phyloP scores from a whole-genome alignment of 2,329 filamentous ascomycete genomes.

The Aspergillus texensis region DNA sequence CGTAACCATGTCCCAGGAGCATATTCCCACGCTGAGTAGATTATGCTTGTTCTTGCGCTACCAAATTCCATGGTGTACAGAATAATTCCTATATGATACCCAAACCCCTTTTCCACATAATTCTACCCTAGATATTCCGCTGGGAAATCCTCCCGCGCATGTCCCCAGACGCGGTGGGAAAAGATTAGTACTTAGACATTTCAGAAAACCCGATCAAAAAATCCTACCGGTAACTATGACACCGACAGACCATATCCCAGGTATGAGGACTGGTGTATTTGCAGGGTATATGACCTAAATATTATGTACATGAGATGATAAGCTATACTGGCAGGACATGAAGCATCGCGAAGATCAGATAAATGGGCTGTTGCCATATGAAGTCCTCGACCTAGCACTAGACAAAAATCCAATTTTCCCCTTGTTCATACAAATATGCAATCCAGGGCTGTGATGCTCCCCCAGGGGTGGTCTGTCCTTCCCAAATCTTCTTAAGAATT shows the following conservation, averaged over 20 bases:
- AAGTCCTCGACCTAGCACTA: accelerated
- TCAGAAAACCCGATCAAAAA: too few species aligned
- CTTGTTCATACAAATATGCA: neutral
- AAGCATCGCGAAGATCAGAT: accelerated
- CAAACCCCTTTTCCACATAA: too few species aligned
- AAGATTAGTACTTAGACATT: too few species aligned
- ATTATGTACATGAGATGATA: neutral
- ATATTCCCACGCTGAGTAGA: too few species aligned
- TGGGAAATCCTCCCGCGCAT: too few species aligned
- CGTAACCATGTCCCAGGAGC: too few species aligned
- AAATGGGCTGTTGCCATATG: neutral
- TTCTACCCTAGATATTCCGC: too few species aligned
- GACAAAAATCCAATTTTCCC: neutral
- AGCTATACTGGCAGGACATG: accelerated
- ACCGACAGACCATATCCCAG: neutral
- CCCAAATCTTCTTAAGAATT: neutral
- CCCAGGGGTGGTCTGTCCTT: neutral
- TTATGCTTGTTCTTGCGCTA: too few species aligned
- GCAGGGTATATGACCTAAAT: accelerated
- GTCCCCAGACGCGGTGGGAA: too few species aligned
- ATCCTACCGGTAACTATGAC: too few species aligned
- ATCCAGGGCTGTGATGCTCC: neutral
- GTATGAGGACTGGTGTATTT: neutral
- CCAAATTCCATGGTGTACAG: too few species aligned
- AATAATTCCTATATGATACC: too few species aligned